Conservation (phyloP, 768 basidiomycete genomes). For the Tulasnella sp. region DNA sequence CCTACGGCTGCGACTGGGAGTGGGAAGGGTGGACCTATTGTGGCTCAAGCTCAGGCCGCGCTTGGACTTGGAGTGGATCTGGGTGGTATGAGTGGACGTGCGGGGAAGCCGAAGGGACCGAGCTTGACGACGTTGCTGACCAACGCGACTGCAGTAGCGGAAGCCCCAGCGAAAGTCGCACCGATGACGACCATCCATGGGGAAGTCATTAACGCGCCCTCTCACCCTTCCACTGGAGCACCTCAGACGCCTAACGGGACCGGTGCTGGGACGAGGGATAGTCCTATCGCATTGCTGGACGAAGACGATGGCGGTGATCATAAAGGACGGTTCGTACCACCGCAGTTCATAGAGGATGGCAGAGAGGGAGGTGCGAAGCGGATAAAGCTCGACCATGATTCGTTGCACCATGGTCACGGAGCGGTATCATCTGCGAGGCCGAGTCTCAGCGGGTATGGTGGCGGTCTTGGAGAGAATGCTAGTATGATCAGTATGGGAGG, state of each 20-base stretch:
- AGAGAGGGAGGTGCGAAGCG: slow-evolving; percentile 7
- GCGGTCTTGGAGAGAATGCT: too few relatives aligned
- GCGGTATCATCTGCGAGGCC: background rate
- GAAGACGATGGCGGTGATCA: slow-evolving; percentile 25
- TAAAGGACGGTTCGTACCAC: background rate
- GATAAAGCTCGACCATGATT: slow-evolving; percentile 15
- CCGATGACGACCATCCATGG: slow-evolving; percentile 3
- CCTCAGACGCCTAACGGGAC: background rate
- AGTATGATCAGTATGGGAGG: slow-evolving; percentile 21
- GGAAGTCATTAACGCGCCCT: background rate
- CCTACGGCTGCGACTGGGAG: background rate
- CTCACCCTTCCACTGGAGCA: too few relatives aligned
- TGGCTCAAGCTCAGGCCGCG: background rate
- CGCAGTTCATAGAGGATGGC: background rate
- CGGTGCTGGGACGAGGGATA: slow-evolving; percentile 38
- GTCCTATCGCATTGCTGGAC: slow-evolving; percentile 40
- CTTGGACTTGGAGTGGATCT: background rate
- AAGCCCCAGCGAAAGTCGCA: slow-evolving; percentile 7
- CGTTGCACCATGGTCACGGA: too few relatives aligned
- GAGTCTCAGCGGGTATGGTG: background rate
- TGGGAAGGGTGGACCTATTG: background rate
- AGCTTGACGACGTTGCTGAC: slow-evolving; percentile 4
- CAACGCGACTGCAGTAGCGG: slow-evolving; percentile 5
- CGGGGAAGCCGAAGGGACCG: background rate
- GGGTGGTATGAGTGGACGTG: too few relatives aligned